Conservation (phyloP, 1,284 basidiomycete genomes). For the Mycena citricolor region DNA sequence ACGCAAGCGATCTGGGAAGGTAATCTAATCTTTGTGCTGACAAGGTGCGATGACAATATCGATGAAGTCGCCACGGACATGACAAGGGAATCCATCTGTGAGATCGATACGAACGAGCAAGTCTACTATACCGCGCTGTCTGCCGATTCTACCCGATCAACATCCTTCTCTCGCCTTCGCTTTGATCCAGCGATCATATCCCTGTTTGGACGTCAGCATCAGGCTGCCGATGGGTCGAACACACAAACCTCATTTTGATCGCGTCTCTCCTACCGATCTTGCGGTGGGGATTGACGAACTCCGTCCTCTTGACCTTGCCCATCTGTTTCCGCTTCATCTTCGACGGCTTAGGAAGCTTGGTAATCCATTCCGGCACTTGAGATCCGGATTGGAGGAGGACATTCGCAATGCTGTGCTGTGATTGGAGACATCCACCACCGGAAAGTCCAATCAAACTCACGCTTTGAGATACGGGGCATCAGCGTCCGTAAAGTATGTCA, state of each 20-base stretch:
- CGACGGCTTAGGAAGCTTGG: slow-evolving; percentile 82
- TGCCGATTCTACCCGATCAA: too few relatives aligned
- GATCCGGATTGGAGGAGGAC: slow-evolving; percentile 90
- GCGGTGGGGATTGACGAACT: slow-evolving; percentile 72
- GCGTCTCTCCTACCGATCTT: slow-evolving; percentile 72
- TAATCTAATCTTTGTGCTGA: too few relatives aligned
- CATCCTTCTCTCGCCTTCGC: slow-evolving; percentile 50
- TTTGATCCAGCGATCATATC: slow-evolving; percentile 76
- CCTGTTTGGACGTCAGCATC: slow-evolving; percentile 36
- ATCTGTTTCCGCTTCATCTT: slow-evolving; percentile 86
- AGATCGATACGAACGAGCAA: too few relatives aligned
- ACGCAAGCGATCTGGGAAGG: too few relatives aligned
- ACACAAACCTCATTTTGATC: slow-evolving; percentile 63
- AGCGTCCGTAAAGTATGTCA: slow-evolving; percentile 95
- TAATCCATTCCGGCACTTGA: slow-evolving; percentile 87
- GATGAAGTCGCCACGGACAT: too few relatives aligned
- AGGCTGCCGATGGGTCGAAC: not conserved
- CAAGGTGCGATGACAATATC: too few relatives aligned
- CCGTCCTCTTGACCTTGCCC: slow-evolving; percentile 81
- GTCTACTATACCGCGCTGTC: too few relatives aligned
- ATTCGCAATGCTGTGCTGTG: slow-evolving; percentile 78
- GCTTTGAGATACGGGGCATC: slow-evolving; percentile 91
- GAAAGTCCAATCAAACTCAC: slow-evolving; percentile 44
- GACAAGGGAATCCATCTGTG: too few relatives aligned
- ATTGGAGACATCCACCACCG: slow-evolving; percentile 13